Conservation (phyloP, 768 basidiomycete species). For the Russula olivacea region DNA sequence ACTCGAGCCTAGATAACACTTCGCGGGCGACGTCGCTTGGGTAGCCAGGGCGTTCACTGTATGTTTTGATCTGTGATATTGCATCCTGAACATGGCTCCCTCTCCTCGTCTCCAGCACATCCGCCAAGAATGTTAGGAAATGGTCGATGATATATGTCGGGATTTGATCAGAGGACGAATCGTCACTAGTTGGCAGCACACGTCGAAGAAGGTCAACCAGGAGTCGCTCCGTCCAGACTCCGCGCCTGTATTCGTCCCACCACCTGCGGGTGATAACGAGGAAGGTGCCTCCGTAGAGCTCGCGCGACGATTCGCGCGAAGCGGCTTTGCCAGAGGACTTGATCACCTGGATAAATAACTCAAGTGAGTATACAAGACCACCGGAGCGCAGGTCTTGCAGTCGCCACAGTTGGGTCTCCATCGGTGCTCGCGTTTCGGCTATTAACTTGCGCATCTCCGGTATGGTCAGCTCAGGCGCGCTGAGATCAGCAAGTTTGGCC, state of each 20-base stretch:
- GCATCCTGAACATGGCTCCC: neutral
- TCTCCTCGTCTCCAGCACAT: neutral
- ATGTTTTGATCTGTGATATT: neutral
- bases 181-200: neutral
- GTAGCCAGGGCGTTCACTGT: neutral
- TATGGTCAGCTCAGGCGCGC: neutral
- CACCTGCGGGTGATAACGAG: neutral
- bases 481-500: neutral
- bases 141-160: neutral
- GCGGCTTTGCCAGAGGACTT: neutral
- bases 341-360: neutral
- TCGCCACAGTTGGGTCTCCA: neutral
- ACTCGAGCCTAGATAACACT: neutral
- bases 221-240: neutral
- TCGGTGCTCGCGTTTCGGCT: neutral
- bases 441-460: neutral
- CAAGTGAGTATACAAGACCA: neutral
- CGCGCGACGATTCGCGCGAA: neutral
- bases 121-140: neutral
- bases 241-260: neutral
- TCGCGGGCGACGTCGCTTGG: neutral
- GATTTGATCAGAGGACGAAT: neutral
- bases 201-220: neutral
- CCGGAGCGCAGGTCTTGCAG: neutral
- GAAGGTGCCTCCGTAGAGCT: neutral